These are phyloP conservation scores for Backusella sp. DNA, from an alignment of 192 early-diverging fungal species.

Conservation along the genomic window DNA sequence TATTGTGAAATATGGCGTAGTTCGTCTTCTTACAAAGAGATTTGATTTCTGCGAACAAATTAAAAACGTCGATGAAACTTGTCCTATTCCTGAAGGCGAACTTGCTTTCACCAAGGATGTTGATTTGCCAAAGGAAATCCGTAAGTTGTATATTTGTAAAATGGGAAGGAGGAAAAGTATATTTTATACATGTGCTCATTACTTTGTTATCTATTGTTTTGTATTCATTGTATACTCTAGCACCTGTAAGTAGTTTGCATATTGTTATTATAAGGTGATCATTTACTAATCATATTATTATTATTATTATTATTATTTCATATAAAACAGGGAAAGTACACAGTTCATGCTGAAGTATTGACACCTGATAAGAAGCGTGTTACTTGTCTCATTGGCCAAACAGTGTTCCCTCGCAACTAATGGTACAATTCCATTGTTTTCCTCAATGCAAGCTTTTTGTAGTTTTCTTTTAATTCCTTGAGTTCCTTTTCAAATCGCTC, in stretches of 20 bases:
- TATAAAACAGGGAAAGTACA: conserved; percentile 50
- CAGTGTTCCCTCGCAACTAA: conserved; percentile 32
- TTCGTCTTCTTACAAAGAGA: conserved; percentile 44
- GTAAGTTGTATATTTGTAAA: conserved; percentile 31
- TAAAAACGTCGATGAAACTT: conserved; percentile 44
- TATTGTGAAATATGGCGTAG: conserved; percentile 47
- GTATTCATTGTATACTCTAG: background rate
- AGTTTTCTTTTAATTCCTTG: background rate
- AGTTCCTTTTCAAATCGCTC: background rate
- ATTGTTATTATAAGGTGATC: background rate
- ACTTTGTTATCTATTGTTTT: background rate
- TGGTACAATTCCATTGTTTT: background rate
- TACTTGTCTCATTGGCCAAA: conserved; percentile 45
- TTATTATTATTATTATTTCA: background rate
- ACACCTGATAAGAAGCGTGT: conserved; percentile 40
- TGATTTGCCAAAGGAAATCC: conserved; percentile 56
- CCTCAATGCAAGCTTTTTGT: background rate
- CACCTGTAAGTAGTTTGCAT: conserved; percentile 4
- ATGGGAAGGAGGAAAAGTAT: too few relatives aligned
- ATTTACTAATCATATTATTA: background rate
- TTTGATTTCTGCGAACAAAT: conserved; percentile 54
- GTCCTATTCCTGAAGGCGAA: conserved; percentile 46
- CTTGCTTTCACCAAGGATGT: conserved; percentile 40
- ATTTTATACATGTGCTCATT: background rate
- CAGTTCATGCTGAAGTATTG: conserved; percentile 41